Conservation (phyloP, 768 basidiomycete species). For the Tylopilus sp. region DNA sequence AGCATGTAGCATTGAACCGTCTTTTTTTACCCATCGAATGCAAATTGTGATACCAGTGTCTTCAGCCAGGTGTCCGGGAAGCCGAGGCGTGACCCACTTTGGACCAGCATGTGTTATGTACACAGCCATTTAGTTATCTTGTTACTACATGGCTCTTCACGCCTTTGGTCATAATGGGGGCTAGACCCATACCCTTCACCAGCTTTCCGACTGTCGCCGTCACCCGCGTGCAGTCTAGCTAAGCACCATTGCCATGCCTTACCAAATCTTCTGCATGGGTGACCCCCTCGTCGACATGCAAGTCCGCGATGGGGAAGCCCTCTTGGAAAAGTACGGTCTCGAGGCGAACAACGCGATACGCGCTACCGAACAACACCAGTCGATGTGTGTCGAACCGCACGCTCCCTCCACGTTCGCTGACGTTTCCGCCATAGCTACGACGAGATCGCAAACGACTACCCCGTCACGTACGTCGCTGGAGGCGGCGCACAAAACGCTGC, state of each 20-base stretch:
- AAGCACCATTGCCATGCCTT: conserved; percentile 42
- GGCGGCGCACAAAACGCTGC: conserved; percentile 97
- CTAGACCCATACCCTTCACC: background rate
- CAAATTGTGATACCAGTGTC: background rate
- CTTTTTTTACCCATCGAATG: background rate
- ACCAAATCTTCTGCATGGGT: conserved; percentile 83
- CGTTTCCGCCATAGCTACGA: conserved; percentile 63
- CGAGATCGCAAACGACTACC: conserved; percentile 71
- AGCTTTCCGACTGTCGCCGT: background rate
- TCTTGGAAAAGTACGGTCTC: conserved; percentile 86
- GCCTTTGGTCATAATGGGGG: background rate
- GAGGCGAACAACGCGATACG: conserved; percentile 96
- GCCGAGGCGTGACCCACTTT: no score
- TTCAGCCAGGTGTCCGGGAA: background rate
- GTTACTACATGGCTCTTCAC: background rate
- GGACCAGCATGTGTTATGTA: no score
- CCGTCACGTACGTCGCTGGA: conserved; percentile 91
- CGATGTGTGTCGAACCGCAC: conserved; percentile 53
- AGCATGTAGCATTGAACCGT: conserved; percentile 30
- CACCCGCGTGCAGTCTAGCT: background rate
- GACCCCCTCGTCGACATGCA: conserved; percentile 98
- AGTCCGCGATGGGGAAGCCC: conserved; percentile 77
- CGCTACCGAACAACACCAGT: conserved; percentile 80
- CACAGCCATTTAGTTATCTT: no score
- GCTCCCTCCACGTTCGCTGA: background rate